Conservation (phyloP, 257 asterid species). For the Solanum lycopersicoides region DNA sequence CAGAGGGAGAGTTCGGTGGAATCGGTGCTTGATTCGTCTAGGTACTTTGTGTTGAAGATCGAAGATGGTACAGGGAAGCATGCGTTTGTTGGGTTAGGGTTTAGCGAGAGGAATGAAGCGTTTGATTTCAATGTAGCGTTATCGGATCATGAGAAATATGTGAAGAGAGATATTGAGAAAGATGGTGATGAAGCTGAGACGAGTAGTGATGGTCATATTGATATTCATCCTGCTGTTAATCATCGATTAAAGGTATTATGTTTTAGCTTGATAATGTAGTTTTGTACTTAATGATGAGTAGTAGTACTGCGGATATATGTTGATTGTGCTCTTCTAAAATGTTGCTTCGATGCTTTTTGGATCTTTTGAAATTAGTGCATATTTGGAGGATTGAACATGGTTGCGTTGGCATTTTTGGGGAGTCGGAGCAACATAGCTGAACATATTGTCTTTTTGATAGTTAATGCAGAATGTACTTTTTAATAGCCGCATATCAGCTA, state of each 20-base stretch:
- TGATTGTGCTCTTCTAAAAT: not conserved
- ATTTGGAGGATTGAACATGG: not conserved
- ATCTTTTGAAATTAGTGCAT: not conserved
- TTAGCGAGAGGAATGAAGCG: conserved; percentile 90
- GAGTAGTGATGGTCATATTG: conserved; percentile 48
- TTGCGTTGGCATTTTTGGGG: not conserved
- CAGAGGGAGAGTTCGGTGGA: conserved; percentile 88
- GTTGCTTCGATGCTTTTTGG: not conserved
- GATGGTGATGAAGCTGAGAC: conserved; percentile 28
- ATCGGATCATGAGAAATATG: conserved; percentile 84
- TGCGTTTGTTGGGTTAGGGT: conserved; percentile 86
- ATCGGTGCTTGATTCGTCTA: conserved; percentile 78
- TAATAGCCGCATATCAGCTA: no score
- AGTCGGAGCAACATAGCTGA: not conserved
- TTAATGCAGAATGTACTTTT: not conserved
- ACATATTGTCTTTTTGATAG: not conserved
- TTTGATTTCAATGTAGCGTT: conserved; percentile 90
- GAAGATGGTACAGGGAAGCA: conserved; percentile 91
- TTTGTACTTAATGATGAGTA: not conserved
- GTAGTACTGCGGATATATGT: not conserved
- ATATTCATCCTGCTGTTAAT: conserved; percentile 84
- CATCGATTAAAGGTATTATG: conserved; percentile 61
- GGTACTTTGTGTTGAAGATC: conserved; percentile 84
- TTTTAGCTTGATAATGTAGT: not conserved
- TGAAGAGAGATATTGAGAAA: conserved; percentile 63